Evolutionary conservation across 192 early-diverging fungal species (phyloP), one percentile per base, ranked within the genome.

Genomic region (Nowakowskiella sp.): DNA sequence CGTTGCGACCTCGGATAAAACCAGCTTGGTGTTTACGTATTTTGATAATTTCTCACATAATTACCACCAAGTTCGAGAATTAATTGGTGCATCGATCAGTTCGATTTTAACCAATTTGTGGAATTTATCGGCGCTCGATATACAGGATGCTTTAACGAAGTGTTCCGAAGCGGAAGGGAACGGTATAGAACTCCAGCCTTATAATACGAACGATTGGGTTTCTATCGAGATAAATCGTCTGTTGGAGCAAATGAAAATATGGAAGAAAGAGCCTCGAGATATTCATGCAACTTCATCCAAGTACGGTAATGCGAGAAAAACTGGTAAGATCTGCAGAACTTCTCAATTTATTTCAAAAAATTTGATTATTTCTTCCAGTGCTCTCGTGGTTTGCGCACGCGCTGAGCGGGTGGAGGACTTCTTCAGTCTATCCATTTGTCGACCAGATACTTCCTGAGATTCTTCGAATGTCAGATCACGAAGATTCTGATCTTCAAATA

Each of bases 41-140:
- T 44, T 94, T 3, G 58, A 70, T 8, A 71, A 75, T 28, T 58
- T 91, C 49, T 65, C 68, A 9, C 84, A 90, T 63, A 91, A 90
- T 7, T 97, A 95, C 69, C 82, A 93, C 53, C 90, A 92, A 63
- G 89, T 95, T 22, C 77, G 94, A 2, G 85, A 91, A 48, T 65
- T 75, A 10, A 57, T 92, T 3, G 92, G 89, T 23, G 69, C 68
- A 4, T 70, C 80, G 44, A 80, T 94, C 29, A 54, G 52, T 45
- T 31, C 26, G 0, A 16, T 55, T 1, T 21, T 63, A 8, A 33
- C 50, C 44, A 16, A 49, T n/a, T 16, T 25, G 53, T 68, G 59
- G 58, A n/a, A n/a, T n/a, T n/a, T n/a, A n/a, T n/a, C n/a, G n/a
- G n/a, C n/a, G n/a, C n/a, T n/a, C n/a, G n/a, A n/a, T n/a, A n/a